Evolutionary conservation across 2,329 filamentous ascomycete species (phyloP), one percentile per base, ranked within the genome.

Genomic region (Penicillium brasilianum): DNA sequence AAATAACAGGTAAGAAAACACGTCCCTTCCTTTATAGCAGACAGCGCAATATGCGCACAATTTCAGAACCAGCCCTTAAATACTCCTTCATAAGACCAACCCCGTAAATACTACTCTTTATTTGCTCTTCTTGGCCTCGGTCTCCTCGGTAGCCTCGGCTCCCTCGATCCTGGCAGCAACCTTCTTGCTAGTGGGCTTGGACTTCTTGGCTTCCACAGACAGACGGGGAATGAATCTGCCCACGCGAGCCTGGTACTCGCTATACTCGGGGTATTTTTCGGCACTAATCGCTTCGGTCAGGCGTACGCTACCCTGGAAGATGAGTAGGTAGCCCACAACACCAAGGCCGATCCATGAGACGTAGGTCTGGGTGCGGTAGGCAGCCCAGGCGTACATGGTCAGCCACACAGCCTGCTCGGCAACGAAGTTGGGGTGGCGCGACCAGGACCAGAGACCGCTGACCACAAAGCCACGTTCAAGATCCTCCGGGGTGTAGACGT

Each of bases 401-500:
- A 96, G 83, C 95, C 95, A 99, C 70, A 98, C 88, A 32, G 88
- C 83, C 79, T 98, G 95, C 78, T 99, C 95, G 5, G 91, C 92
- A 5, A 91, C 87, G 73, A 98, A 99, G 77, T 99, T 99, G 51
- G 95, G 95, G 76, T 99, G 96, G 49, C 95, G 86, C 69, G 90
- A 94, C 81, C 89, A 93, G 0, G 88, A 89, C 89, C 91, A 99
- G 8, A 99, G 82, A 0, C 95, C 95, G 4, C 84, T 87, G 9
- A 91, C 90, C 66, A 91, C 84, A 78, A 99, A 99, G 44, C 95
- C 95, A 39, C 94, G 90, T 66, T 97, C 92, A 28, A 99, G 85
- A 57, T 97, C 92, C 62, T 87, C 87, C 67, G 89, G 87, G 0
- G 83, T 84, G 76, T 84, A 93, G 22, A 71, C 69, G 32, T 69